These are phyloP conservation scores for Mycosphaerella sp. DNA, from an alignment of 2,329 filamentous ascomycete genomes.

Conservation along the genomic window DNA sequence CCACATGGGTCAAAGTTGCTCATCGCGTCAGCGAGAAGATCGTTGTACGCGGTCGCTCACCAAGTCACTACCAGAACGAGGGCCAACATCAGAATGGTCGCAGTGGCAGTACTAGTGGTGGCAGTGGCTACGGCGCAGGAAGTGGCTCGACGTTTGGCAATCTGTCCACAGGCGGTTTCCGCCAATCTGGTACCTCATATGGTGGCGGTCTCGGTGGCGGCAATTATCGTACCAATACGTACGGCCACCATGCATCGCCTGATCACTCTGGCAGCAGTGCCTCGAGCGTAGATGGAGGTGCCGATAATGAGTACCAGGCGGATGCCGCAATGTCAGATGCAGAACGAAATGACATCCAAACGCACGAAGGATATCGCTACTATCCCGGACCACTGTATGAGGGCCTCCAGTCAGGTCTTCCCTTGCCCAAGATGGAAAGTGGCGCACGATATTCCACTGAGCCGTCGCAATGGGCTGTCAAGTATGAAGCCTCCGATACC, in stretches of 20 bases:
- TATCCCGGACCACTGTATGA: conserved; percentile 43
- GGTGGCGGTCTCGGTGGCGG: conserved; percentile 22
- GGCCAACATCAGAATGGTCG: conserved; percentile 48
- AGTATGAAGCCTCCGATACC: conserved; percentile 39
- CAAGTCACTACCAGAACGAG: conserved; percentile 55
- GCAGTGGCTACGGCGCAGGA: conserved; percentile 39
- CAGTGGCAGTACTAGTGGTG: conserved; percentile 61
- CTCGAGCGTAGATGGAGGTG: conserved; percentile 31
- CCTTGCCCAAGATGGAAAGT: conserved; percentile 31
- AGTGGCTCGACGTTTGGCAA: conserved; percentile 27
- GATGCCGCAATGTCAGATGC: conserved; percentile 39
- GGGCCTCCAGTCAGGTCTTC: conserved; percentile 28
- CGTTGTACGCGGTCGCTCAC: conserved; percentile 79
- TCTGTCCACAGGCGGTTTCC: conserved; percentile 31
- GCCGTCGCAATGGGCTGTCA: conserved; percentile 35
- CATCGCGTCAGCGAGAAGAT: conserved; percentile 69
- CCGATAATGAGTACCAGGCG: conserved; percentile 30
- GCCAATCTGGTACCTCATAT: conserved; percentile 21
- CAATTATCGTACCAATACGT: conserved; percentile 29
- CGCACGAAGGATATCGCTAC: conserved; percentile 43
- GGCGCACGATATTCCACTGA: conserved; percentile 28
- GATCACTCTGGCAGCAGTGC: conserved; percentile 43
- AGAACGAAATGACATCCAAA: conserved; percentile 40
- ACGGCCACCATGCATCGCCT: conserved; percentile 24
- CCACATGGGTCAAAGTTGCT: conserved; percentile 64